Base-by-base conservation (phyloP, 1,284 basidiomycete species). In the Leucocoprinus gongylophorus region DNA sequence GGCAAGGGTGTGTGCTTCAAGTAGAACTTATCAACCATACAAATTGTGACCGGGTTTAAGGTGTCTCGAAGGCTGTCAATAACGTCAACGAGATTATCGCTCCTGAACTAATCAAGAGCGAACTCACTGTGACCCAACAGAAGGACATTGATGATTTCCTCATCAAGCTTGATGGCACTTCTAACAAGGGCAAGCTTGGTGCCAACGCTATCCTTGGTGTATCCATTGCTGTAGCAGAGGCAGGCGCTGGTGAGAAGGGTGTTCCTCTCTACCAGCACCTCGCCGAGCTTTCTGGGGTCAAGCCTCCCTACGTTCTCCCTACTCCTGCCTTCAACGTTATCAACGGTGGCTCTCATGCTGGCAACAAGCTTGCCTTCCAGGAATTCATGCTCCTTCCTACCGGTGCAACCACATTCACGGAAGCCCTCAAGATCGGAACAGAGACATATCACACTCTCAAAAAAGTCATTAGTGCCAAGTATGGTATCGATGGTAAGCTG, bases 381-480 rank as follows among this genome's bases (percentile, higher is more conserved):
- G 97, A 99, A 76, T 99, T 99, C 80, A 99, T 99, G 97, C 83
- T 99, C 62, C 81, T 98, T 59, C 95, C 97, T 60, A 97, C 93
- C 55, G 95, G 94, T 55, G 94, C 94, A 50, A 65, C 76, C 50
- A 83, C 80, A 58, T 99, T 99, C 81, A 86, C 91, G 50, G 95
- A 99, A 78, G 91, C 97, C 56, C 86, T 99, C 85, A 95, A 97
- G 78, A 93, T 98, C 62, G 97, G 97, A 59, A 90, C 95, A 20
- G 97, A 99, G 79, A 93, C 91, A 38, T 99, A 98, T 80, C 95
- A 98, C 82, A 89, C 86, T 62, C 80, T 99, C 69, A 99, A 99
- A 82, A 97, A 95, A 81, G 95, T 99, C 68, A 99, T 99, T 79
- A 88, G 87, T 71, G 88, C 90, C 73, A 97, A 98, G 78, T 99